Evolutionary conservation across 352 stramenopile genomes (phyloP).

Genomic region (Globisporangium paroecandrum): DNA sequence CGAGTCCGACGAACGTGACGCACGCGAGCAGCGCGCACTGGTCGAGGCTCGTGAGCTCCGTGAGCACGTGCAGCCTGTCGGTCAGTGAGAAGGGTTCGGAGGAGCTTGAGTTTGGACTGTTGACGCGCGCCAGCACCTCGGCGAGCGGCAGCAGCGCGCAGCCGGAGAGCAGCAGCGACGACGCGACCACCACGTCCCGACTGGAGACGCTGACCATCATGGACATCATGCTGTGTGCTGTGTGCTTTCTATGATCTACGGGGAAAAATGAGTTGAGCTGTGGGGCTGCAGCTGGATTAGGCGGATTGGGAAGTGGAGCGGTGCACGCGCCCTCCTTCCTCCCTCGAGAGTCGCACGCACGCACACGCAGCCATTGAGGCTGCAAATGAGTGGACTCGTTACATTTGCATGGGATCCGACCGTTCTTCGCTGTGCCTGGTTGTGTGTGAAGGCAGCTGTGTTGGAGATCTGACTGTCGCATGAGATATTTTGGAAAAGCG

Average conservation of each 20-base stretch:
- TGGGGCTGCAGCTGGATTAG: background rate
- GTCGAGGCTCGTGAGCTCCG: slow-evolving; percentile 26
- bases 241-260: background rate
- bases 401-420: background rate
- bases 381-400: background rate
- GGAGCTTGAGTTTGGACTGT: slow-evolving; percentile 7
- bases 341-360: background rate
- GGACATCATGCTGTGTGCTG: slow-evolving; percentile 1
- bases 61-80: slow-evolving; percentile 11
- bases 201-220: slow-evolving; percentile 3
- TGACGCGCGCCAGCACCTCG: slow-evolving; percentile 23
- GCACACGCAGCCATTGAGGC: background rate
- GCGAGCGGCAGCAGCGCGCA: slow-evolving; percentile 30
- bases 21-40: slow-evolving; percentile 25
- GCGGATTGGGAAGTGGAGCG: background rate
- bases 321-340: background rate
- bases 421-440: background rate
- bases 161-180: slow-evolving; percentile 17
- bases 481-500: slow-evolving; percentile 7
- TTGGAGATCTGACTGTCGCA: background rate
- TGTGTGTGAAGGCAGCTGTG: background rate
- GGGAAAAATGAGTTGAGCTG: background rate
- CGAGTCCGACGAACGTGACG: slow-evolving; percentile 15
- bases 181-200: slow-evolving; percentile 11
- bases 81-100: background rate